Percentiles rank a stretch among this genome's conserved stretches.
Conservation (phyloP, 106 monocot genomes). For the Acanthochlamys bracteata region DNA sequence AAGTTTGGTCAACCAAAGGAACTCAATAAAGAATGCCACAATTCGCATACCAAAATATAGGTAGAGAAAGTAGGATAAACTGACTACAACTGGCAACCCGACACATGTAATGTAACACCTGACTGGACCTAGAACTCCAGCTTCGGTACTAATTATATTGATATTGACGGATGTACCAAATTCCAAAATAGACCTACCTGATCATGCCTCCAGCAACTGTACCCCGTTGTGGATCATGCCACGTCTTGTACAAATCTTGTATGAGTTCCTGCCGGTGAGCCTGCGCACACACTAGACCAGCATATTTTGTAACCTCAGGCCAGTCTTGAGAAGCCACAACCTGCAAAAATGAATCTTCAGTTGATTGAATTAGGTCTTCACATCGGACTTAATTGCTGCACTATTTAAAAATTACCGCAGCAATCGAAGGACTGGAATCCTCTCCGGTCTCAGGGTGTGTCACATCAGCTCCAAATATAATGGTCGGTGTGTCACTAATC, state of each 20-base stretch:
- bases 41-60: too few relatives aligned
- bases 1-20: too few relatives aligned
- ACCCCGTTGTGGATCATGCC: background rate
- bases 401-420: slow-evolving; percentile 55
- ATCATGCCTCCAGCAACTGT: slow-evolving; percentile 79
- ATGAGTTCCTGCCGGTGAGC: slow-evolving; percentile 90
- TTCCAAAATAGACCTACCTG: slow-evolving; percentile 41
- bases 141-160: too few relatives aligned
- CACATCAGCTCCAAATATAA: slow-evolving; percentile 98
- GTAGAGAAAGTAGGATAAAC: too few relatives aligned
- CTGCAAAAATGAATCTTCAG: slow-evolving; percentile 11
- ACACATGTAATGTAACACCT: too few relatives aligned
- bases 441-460: slow-evolving; percentile 98
- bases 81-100: too few relatives aligned
- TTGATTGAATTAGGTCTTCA: too few relatives aligned
- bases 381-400: too few relatives aligned
- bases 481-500: slow-evolving; percentile 83
- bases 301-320: slow-evolving; percentile 98
- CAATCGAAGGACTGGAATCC: slow-evolving; percentile 94
- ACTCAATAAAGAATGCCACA: too few relatives aligned
- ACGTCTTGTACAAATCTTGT: slow-evolving; percentile 82
- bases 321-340: slow-evolving; percentile 99
- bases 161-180: too few relatives aligned
- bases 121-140: too few relatives aligned
- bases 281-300: slow-evolving; percentile 82